phyloP scores from a whole-genome alignment of 495 filamentous ascomycete species.

The Rusavskia elegans region DNA sequence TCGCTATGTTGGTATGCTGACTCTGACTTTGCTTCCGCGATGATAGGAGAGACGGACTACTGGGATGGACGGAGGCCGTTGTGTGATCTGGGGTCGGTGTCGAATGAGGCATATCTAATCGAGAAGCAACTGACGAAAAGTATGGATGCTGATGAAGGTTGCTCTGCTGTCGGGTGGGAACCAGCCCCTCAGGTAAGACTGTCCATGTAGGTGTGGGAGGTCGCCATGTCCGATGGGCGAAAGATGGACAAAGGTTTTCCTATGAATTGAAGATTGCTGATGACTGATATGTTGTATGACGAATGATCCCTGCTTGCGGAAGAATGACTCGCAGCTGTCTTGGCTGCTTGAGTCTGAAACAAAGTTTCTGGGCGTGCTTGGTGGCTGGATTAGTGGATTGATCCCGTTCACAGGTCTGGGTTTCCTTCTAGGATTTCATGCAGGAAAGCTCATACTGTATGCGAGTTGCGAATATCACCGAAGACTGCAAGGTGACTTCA shows the following conservation, averaged over 20 bases:
- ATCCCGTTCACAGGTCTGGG: too few species aligned
- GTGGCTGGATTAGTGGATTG: too few species aligned
- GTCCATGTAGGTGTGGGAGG: neutral
- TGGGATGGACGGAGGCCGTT: neutral
- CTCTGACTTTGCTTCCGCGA: slow-evolving; percentile 13
- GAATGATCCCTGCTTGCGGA: too few species aligned
- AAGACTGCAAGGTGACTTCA: too few species aligned
- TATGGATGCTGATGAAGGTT: neutral
- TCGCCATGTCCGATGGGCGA: neutral
- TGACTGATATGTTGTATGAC: neutral
- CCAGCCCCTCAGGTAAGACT: neutral
- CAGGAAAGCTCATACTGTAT: too few species aligned
- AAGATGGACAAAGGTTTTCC: neutral
- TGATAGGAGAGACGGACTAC: neutral
- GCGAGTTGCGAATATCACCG: too few species aligned
- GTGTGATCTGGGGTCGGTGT: neutral
- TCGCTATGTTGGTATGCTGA: slow-evolving; percentile 41
- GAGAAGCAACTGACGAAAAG: neutral
- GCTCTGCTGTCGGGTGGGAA: neutral
- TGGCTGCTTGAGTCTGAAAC: neutral
- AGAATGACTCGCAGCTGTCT: slow-evolving; percentile 1
- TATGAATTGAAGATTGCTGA: neutral
- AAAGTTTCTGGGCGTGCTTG: neutral
- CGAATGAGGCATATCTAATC: neutral
- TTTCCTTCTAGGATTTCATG: too few species aligned